Base-by-base conservation (phyloP, 306 rosid species). In the Vicia villosa region DNA sequence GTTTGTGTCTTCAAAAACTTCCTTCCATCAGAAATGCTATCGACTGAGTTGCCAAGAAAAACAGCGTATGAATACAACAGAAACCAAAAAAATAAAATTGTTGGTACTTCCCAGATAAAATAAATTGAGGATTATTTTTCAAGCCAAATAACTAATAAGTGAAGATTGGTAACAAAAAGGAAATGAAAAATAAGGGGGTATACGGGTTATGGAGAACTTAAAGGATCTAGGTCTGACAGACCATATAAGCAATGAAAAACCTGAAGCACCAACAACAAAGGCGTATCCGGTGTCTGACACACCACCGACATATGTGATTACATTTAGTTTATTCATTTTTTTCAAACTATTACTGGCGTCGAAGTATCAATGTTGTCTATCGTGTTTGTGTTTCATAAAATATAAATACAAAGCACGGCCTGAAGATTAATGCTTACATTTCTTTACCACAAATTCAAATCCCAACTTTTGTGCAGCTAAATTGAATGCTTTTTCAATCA, bases 391-490 rank as follows among this genome's bases (percentile, higher is more conserved):
- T 34, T 34, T 34, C 38, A 34, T 34, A 34, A 10, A 34, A 34
- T 1, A 16, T 10, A 30, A 68, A 55, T 32, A 54, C 14, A 37
- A 38, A 73, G 77, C 84, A 63, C 10, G 13, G 22, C 65, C 24
- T 9, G 41, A 56, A 74, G 55, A 66, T 45, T 49, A 63, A 56
- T 79, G 63, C 85, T 84, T 80, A 85, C 97, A 76, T 76, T 83
- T 90, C 76, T 51, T 74, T 57, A 66, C 63, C 73, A 36, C 72
- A 76, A 94, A 91, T 75, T 87, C 66, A 79, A 94, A 94, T 58
- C 90, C 89, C 69, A 87, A 63, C 87, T 82, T 91, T 50, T 91
- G 83, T 70, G 99, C 96, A 66, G 97, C 99, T 72, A 94, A 84
- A 72, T 80, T 90, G 84, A 94, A 94, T 52, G 73, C 83, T 68